phyloP scores from a whole-genome alignment of 2,329 filamentous ascomycete genomes.

The Cadophora sp. region DNA sequence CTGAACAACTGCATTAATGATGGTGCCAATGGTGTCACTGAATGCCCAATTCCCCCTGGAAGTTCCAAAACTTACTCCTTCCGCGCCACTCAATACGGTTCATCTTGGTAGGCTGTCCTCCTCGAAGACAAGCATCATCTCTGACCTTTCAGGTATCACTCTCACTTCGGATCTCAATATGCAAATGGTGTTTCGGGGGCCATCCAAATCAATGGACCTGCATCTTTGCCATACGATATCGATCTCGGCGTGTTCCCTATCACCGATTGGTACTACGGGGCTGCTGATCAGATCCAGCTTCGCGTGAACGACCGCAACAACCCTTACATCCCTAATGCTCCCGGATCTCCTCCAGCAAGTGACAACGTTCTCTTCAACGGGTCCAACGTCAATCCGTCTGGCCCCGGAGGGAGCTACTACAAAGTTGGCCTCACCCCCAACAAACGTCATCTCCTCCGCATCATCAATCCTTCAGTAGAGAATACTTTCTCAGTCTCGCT shows the following conservation, averaged over 20 bases:
- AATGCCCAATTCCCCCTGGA: slow-evolving; percentile 68
- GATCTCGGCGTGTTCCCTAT: slow-evolving; percentile 58
- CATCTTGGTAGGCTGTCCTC: slow-evolving; percentile 50
- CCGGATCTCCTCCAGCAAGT: slow-evolving; percentile 34
- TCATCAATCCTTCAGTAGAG: slow-evolving; percentile 54
- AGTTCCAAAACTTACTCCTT: slow-evolving; percentile 35
- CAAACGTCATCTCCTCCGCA: slow-evolving; percentile 52
- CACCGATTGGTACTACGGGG: slow-evolving; percentile 31
- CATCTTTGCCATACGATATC: slow-evolving; percentile 62
- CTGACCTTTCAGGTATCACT: slow-evolving; percentile 56
- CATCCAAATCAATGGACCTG: slow-evolving; percentile 66
- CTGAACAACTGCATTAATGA: slow-evolving; percentile 51
- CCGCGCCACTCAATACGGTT: slow-evolving; percentile 49
- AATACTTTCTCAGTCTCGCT: slow-evolving; percentile 53
- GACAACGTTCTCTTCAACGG: slow-evolving; percentile 39
- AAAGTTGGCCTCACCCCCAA: slow-evolving; percentile 46
- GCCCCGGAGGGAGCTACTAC: slow-evolving; percentile 33
- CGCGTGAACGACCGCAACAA: slow-evolving; percentile 5
- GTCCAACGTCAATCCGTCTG: slow-evolving; percentile 11
- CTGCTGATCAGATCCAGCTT: slow-evolving; percentile 27
- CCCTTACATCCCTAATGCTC: slow-evolving; percentile 2
- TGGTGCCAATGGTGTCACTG: slow-evolving; percentile 55
- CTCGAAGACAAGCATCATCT: background rate
- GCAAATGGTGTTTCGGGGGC: slow-evolving; percentile 63
- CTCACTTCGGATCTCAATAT: slow-evolving; percentile 55